A percentile compares a stretch with the other conserved stretches of the same genome.
phyloP scores from a whole-genome alignment of 148 eudicot genomes.

The Suaeda aralocaspica region DNA sequence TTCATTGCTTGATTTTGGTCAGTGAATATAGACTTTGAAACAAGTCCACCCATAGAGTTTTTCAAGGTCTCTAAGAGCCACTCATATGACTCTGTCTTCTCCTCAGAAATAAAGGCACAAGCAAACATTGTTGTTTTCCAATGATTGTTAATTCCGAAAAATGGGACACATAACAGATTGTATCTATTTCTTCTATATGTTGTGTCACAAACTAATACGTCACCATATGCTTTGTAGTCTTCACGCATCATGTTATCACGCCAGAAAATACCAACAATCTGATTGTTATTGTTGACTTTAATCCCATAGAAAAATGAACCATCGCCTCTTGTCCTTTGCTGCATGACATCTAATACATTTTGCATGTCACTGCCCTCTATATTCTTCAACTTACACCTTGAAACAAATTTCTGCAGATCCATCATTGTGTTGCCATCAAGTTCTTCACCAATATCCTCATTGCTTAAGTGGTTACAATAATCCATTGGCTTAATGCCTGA shows the following conservation, averaged over 20 bases:
- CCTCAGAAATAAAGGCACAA: neutral
- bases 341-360: constrained; percentile 3
- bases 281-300: neutral
- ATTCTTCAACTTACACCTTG: neutral
- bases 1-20: neutral
- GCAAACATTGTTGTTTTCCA: constrained; percentile 6
- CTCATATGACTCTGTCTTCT: neutral
- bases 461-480: neutral
- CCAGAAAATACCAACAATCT: neutral
- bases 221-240: neutral
- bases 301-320: neutral
- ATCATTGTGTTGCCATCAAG: neutral
- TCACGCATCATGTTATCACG: neutral
- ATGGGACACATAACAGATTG: neutral
- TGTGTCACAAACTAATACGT: neutral
- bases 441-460: neutral
- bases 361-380: neutral
- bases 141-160: constrained; percentile 1
- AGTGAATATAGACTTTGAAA: neutral
- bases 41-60: neutral
- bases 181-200: neutral
- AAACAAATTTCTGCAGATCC: neutral
- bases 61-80: neutral
- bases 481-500: neutral
- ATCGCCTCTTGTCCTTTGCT: neutral